Conservation (phyloP, 2,329 filamentous ascomycete species). For the Coleophoma cylindrospora region DNA sequence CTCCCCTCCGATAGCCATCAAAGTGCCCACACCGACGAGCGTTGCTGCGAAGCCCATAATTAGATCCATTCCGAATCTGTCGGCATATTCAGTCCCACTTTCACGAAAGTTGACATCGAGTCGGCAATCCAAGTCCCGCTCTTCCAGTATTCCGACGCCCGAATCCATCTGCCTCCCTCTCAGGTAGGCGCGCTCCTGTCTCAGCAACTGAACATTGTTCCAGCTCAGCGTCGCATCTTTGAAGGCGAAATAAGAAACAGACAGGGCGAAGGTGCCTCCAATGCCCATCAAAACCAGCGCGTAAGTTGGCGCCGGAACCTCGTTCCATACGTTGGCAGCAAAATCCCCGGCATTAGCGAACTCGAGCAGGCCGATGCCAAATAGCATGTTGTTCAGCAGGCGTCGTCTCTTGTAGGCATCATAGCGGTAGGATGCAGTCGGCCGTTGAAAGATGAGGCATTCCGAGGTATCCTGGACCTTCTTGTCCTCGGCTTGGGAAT, state of each 20-base stretch:
- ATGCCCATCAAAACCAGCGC: conserved; percentile 47
- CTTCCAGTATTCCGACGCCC: conserved; percentile 11
- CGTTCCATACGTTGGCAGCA: conserved; percentile 53
- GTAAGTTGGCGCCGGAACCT: conserved; percentile 41
- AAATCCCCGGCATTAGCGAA: conserved; percentile 52
- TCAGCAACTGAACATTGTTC: conserved; percentile 40
- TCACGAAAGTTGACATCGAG: conserved; percentile 42
- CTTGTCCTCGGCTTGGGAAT: neutral
- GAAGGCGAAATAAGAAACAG: conserved; percentile 39
- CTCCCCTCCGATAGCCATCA: conserved; percentile 47
- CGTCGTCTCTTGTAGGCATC: neutral
- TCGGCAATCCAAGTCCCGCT: conserved; percentile 27
- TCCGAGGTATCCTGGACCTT: conserved; percentile 5
- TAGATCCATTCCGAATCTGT: conserved; percentile 45
- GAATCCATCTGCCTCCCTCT: conserved; percentile 13
- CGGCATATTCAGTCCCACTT: conserved; percentile 43
- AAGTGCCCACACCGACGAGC: conserved; percentile 44
- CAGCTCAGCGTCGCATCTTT: conserved; percentile 37
- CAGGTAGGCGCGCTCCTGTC: conserved; percentile 33
- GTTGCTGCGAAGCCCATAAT: conserved; percentile 44
- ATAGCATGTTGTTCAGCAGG: conserved; percentile 27
- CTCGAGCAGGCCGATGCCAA: conserved; percentile 44
- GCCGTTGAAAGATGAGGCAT: neutral
- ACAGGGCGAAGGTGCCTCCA: conserved; percentile 40
- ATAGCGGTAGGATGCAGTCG: neutral